phyloP scores from a whole-genome alignment of 1,284 basidiomycete genomes.

The Tilletia walkeri region DNA sequence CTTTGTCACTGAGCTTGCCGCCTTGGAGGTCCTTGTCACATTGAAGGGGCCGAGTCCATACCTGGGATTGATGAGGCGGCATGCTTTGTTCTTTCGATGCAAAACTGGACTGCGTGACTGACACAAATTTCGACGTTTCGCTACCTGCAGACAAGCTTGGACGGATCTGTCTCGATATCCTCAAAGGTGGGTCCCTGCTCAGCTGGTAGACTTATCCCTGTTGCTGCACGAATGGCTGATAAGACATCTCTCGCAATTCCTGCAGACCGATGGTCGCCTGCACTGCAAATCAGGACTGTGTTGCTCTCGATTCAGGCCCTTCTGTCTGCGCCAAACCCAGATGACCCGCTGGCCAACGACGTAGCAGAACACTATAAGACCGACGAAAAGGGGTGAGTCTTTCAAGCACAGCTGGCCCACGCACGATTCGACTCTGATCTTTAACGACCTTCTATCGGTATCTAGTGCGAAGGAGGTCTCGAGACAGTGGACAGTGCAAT shows the following conservation, averaged over 20 bases:
- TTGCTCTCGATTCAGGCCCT: conserved; percentile 93
- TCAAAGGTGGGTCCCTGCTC: conserved; percentile 68
- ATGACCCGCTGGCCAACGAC: conserved; percentile 91
- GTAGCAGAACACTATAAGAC: conserved; percentile 98
- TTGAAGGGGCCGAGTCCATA: too few relatives aligned
- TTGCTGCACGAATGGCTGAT: too few relatives aligned
- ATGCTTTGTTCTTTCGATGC: too few relatives aligned
- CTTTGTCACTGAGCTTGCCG: too few relatives aligned
- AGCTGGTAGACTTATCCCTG: too few relatives aligned
- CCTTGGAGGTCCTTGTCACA: too few relatives aligned
- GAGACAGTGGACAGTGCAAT: conserved; percentile 48
- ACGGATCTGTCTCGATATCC: conserved; percentile 93
- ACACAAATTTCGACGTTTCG: background rate
- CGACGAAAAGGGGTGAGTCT: conserved; percentile 81
- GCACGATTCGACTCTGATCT: conserved; percentile 4
- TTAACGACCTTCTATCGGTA: background rate
- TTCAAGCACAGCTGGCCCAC: conserved; percentile 68
- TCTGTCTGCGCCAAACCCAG: conserved; percentile 91
- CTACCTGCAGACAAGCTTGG: conserved; percentile 80
- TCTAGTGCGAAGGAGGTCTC: conserved; percentile 50
- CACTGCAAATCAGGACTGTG: conserved; percentile 95
- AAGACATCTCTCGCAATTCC: background rate
- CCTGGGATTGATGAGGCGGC: too few relatives aligned
- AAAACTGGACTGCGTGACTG: too few relatives aligned
- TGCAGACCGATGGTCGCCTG: conserved; percentile 96